phyloP scores from a whole-genome alignment of 345 rosid species.

The Gossypium ekmanianum region DNA sequence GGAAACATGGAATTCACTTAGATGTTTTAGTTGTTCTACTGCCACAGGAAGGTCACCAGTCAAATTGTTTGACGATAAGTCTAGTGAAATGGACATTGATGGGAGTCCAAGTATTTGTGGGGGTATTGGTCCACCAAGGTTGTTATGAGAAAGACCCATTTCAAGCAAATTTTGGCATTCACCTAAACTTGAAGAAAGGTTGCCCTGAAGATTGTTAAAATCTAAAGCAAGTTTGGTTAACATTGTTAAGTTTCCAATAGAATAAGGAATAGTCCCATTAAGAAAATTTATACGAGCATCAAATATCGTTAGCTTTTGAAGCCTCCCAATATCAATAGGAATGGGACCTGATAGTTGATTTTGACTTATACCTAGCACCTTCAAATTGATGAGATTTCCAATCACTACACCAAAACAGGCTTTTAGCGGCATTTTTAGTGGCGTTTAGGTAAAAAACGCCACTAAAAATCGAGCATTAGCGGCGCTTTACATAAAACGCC shows the following conservation, averaged over 20 bases:
- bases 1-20: neutral
- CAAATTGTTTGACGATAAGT: neutral
- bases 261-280: neutral
- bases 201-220: neutral
- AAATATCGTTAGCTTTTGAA: neutral
- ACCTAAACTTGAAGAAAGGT: neutral
- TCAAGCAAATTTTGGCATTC: neutral
- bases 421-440: no score
- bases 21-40: neutral
- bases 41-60: neutral
- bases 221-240: neutral
- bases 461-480: no score
- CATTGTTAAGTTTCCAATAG: neutral
- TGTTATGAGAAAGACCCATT: neutral
- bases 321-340: neutral
- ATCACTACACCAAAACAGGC: no score
- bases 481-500: no score
- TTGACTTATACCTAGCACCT: neutral
- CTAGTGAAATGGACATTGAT: neutral
- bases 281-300: neutral
- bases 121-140: neutral
- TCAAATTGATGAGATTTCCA: conserved; percentile 1
- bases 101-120: neutral
- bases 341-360: neutral
- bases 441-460: no score